Percentiles rank a stretch among this genome's conserved stretches.
phyloP scores from a whole-genome alignment of 2,329 filamentous ascomycete species.

The Pleoardoris graminearum region DNA sequence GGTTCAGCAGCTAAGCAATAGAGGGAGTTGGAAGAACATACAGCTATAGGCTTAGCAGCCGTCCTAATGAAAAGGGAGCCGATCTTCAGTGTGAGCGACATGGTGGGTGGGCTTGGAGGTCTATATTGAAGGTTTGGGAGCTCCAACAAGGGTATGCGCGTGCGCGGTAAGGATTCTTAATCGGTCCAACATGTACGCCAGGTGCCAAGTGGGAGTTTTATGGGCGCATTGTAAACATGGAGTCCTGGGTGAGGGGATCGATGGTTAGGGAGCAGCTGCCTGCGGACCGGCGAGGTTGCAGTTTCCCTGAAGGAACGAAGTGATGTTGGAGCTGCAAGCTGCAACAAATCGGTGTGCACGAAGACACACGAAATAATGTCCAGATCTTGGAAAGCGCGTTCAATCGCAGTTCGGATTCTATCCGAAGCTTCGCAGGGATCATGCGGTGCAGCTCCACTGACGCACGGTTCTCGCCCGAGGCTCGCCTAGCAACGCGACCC shows the following conservation, averaged over 20 bases:
- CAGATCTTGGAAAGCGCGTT: too few species aligned
- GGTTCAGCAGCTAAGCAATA: not conserved
- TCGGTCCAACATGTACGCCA: too few species aligned
- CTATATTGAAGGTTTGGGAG: not conserved
- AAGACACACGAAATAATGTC: too few species aligned
- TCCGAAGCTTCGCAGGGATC: not conserved
- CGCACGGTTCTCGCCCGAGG: not conserved
- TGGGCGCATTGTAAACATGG: not conserved
- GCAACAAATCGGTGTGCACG: too few species aligned
- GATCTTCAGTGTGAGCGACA: slow-evolving; percentile 69
- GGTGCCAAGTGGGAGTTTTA: not conserved
- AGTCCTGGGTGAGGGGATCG: too few species aligned
- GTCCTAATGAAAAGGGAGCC: slow-evolving; percentile 67
- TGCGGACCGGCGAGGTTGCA: not conserved
- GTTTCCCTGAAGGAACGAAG: not conserved
- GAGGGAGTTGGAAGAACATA: slow-evolving; percentile 45
- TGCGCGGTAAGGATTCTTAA: not conserved
- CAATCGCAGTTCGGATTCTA: too few species aligned
- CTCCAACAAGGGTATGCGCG: not conserved
- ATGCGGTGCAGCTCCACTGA: slow-evolving; percentile 4
- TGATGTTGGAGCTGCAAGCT: not conserved
- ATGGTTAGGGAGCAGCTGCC: not conserved
- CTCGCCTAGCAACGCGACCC: slow-evolving; percentile 14
- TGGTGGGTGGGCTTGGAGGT: slow-evolving; percentile 39
- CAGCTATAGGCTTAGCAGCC: slow-evolving; percentile 69